Conservation (phyloP, 495 filamentous ascomycete species). For the Sporormia fimetaria region DNA sequence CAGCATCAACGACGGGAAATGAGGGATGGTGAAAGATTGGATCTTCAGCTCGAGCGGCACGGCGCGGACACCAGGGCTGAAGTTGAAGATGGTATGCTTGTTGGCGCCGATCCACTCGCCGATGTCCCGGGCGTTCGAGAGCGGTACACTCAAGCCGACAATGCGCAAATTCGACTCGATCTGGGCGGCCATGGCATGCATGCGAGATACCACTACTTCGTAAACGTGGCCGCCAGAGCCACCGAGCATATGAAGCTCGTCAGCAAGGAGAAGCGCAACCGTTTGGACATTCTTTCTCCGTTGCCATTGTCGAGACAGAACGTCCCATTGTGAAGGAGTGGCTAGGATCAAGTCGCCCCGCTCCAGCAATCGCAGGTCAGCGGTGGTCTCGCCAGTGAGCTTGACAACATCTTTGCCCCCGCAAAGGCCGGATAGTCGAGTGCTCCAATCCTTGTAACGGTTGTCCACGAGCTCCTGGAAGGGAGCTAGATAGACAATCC, state of each 20-base stretch:
- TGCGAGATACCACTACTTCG: conserved; percentile 89
- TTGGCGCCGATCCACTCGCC: conserved; percentile 99
- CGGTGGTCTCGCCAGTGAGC: conserved; percentile 84
- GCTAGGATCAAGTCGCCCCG: conserved; percentile 84
- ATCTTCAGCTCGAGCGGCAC: conserved; percentile 88
- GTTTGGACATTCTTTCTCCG: conserved; percentile 87
- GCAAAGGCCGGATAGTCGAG: conserved; percentile 55
- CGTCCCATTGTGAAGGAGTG: conserved; percentile 90
- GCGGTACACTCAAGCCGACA: conserved; percentile 79
- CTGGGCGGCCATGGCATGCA: conserved; percentile 91
- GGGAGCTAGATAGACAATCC: conserved; percentile 88
- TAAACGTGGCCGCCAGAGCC: conserved; percentile 83
- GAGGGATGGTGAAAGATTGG: conserved; percentile 89
- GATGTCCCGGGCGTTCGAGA: conserved; percentile 85
- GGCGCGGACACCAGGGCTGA: conserved; percentile 80
- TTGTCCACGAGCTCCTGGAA: conserved; percentile 89
- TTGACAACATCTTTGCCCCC: conserved; percentile 91
- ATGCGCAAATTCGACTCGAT: conserved; percentile 76
- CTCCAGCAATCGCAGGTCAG: conserved; percentile 82
- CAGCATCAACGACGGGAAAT: conserved; percentile 95
- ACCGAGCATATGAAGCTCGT: conserved; percentile 94
- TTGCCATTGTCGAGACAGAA: conserved; percentile 91
- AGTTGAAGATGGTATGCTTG: conserved; percentile 97
- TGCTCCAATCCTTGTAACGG: conserved; percentile 70
- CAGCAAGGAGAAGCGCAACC: conserved; percentile 85